Conservation (phyloP, 345 rosid genomes). For the Eucalyptus marginata region DNA sequence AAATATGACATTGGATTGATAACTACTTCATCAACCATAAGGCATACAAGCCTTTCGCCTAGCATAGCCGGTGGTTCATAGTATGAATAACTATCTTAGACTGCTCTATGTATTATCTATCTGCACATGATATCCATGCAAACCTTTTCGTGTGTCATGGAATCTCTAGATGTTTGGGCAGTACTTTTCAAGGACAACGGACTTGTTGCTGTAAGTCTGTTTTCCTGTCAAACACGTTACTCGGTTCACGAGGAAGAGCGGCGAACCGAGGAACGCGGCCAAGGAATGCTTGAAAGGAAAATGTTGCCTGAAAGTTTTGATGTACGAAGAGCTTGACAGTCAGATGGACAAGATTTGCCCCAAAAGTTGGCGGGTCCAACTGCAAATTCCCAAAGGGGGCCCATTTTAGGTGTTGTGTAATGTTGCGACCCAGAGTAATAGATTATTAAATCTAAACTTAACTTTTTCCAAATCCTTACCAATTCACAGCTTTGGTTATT, state of each 20-base stretch:
- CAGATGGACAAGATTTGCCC: neutral
- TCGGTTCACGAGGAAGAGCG: neutral
- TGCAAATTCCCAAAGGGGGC: neutral
- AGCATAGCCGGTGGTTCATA: neutral
- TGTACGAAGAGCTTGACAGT: neutral
- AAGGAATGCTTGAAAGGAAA: neutral
- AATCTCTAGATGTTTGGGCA: neutral
- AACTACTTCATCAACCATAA: neutral
- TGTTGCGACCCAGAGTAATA: fast-evolving
- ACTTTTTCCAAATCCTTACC: no score
- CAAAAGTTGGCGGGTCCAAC: neutral
- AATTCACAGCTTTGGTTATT: no score
- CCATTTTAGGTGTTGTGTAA: neutral
- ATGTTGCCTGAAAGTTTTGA: neutral
- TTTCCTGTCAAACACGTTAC: neutral
- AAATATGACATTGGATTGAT: neutral
- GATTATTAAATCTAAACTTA: no score
- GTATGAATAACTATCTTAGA: neutral
- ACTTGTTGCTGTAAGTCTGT: neutral
- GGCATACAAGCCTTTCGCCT: neutral
- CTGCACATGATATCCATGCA: neutral
- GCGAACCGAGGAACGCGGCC: neutral
- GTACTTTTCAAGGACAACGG: neutral
- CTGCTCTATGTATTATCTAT: neutral
- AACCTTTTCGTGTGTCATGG: neutral